phyloP scores from a whole-genome alignment of 371 early-diverging fungal genomes.

The Rhizopus arrhizus region DNA sequence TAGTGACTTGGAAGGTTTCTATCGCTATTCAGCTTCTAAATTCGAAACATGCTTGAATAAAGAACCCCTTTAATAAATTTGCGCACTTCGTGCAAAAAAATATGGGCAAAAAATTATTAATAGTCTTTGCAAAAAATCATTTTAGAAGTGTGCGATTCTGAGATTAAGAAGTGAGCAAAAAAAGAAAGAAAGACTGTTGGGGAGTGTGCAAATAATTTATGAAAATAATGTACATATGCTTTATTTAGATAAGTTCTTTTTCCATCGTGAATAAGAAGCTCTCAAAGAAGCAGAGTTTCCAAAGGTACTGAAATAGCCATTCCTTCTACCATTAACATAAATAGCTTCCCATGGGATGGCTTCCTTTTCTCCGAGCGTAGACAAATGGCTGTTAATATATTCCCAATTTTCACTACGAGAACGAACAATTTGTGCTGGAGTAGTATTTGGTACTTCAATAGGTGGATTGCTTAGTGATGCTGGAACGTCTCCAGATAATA shows the following conservation, averaged over 20 bases:
- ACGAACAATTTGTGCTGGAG: slow-evolving; percentile 8
- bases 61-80: not conserved
- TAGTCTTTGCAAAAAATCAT: no score
- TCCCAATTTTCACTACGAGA: slow-evolving; percentile 9
- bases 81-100: no score
- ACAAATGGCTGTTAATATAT: slow-evolving; percentile 6
- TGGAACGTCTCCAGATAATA: no score
- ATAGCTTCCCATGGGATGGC: slow-evolving; percentile 3
- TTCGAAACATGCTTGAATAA: no score
- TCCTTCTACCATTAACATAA: slow-evolving; percentile 6
- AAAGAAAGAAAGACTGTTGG: no score
- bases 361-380: slow-evolving; percentile 8
- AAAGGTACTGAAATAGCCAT: slow-evolving; percentile 9
- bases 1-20: slow-evolving; percentile 16
- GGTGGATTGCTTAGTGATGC: slow-evolving; percentile 6
- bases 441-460: slow-evolving; percentile 5
- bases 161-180: no score
- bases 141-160: no score
- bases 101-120: no score
- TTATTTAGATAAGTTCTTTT: slow-evolving; percentile 6
- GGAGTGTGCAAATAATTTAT: no score
- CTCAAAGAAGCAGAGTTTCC: slow-evolving; percentile 8
- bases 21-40: slow-evolving; percentile 14
- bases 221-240: no score
- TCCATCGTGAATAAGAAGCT: slow-evolving; percentile 6